phyloP scores from a whole-genome alignment of 169 alveolate species.

The Cryptosporidium sp. region DNA sequence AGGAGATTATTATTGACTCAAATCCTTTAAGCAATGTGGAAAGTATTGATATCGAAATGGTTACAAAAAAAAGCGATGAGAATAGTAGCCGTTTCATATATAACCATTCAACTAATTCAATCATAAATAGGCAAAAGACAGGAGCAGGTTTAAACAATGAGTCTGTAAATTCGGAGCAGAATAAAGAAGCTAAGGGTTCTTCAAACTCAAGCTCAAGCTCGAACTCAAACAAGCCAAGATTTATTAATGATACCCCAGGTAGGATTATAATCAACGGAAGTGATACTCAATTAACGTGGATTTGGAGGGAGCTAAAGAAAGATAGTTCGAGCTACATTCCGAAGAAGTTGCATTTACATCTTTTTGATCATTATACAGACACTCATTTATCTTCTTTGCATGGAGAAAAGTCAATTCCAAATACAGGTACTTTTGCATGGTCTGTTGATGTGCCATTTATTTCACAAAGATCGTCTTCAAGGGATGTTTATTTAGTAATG shows the following conservation, averaged over 20 bases:
- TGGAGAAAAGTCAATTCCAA: conserved; percentile 79
- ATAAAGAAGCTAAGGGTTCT: not conserved
- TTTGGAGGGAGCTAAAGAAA: conserved; percentile 67
- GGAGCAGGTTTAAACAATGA: not conserved
- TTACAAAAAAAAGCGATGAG: not conserved
- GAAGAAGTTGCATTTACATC: conserved; percentile 67
- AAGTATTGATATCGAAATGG: conserved; percentile 32
- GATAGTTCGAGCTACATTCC: conserved; percentile 66
- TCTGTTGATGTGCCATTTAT: conserved; percentile 75
- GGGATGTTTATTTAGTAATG: conserved; percentile 58
- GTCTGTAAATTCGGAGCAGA: not conserved
- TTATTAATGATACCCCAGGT: conserved; percentile 78
- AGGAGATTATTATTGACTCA: conserved; percentile 15
- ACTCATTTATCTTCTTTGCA: conserved; percentile 75
- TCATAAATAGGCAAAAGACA: not conserved
- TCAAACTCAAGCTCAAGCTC: not conserved
- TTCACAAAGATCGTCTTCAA: conserved; percentile 64
- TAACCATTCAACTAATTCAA: not conserved
- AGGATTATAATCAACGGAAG: conserved; percentile 79
- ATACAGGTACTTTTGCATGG: conserved; percentile 83
- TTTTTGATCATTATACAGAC: conserved; percentile 76
- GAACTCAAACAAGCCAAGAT: conserved; percentile 57
- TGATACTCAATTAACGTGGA: conserved; percentile 79
- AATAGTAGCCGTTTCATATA: not conserved
- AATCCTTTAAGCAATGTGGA: not conserved